Evolutionary conservation across 164 flowering plant species (phyloP).

Genomic region (Dillenia turbinata): DNA sequence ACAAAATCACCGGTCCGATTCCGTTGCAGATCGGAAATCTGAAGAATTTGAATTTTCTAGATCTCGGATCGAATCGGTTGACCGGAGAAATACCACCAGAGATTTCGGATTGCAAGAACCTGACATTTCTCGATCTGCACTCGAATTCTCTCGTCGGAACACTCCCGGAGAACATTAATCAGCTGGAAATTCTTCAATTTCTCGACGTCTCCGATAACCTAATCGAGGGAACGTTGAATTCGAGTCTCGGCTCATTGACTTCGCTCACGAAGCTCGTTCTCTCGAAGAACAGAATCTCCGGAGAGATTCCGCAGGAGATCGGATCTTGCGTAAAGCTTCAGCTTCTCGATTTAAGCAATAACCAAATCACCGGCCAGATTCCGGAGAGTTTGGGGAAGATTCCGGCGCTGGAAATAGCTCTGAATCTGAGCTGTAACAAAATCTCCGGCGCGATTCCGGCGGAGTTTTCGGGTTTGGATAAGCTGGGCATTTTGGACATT

Average conservation of each 20-base stretch:
- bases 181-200: conserved; percentile 50
- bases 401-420: conserved; percentile 71
- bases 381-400: conserved; percentile 59
- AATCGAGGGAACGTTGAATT: conserved; percentile 48
- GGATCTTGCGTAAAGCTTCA: conserved; percentile 68
- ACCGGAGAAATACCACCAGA: conserved; percentile 53
- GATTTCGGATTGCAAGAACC: conserved; percentile 62
- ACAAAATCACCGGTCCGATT: conserved; percentile 56
- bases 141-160: conserved; percentile 52
- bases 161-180: conserved; percentile 42
- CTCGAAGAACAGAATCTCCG: conserved; percentile 50
- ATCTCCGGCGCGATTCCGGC: conserved; percentile 63
- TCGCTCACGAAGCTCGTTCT: conserved; percentile 71
- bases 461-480: conserved; percentile 46
- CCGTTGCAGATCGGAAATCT: conserved; percentile 62
- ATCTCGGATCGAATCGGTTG: conserved; percentile 55
- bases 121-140: conserved; percentile 70
- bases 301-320: conserved; percentile 53
- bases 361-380: conserved; percentile 46
- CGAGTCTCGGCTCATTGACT: conserved; percentile 53
- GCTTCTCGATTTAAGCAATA: conserved; percentile 58
- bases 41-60: conserved; percentile 56
- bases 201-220: conserved; percentile 61
- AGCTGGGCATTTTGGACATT: conserved; percentile 64
- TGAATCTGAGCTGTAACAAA: conserved; percentile 66